These are phyloP conservation scores for Begonia masoniana DNA, from an alignment of 306 rosid genomes.

Conservation along the genomic window DNA sequence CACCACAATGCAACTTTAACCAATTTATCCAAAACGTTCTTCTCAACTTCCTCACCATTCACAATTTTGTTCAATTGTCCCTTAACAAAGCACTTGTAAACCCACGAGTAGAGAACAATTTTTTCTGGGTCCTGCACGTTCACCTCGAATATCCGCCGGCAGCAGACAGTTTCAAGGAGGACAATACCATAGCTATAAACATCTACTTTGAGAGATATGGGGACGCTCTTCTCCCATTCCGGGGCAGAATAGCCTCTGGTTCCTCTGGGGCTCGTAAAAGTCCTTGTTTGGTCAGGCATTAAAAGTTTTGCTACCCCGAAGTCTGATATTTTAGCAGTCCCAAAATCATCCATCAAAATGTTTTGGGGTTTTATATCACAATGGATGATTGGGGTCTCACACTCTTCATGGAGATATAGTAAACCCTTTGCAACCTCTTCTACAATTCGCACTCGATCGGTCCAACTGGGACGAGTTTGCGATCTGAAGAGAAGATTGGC, in stretches of 20 bases:
- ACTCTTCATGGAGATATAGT: too few relatives aligned
- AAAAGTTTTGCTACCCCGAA: slow-evolving; percentile 22
- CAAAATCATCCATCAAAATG: too few relatives aligned
- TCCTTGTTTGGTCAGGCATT: slow-evolving; percentile 19
- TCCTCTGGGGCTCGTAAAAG: slow-evolving; percentile 17
- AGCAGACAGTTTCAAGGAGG: slow-evolving; percentile 4
- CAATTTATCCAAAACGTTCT: slow-evolving; percentile 5
- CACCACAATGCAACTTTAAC: slow-evolving; percentile 8
- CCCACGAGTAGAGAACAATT: slow-evolving; percentile 5
- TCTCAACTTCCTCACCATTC: slow-evolving; percentile 13
- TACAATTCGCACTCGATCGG: too few relatives aligned
- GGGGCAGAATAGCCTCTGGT: slow-evolving; percentile 18
- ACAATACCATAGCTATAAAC: slow-evolving; percentile 10
- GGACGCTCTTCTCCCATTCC: slow-evolving; percentile 11
- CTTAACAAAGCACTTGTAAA: slow-evolving; percentile 7
- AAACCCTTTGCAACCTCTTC: too few relatives aligned
- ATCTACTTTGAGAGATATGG: slow-evolving; percentile 9
- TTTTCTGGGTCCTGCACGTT: neutral
- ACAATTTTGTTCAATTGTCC: slow-evolving; percentile 6
- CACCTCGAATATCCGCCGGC: slow-evolving; percentile 7
- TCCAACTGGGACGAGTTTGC: too few relatives aligned
- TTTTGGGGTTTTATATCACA: too few relatives aligned
- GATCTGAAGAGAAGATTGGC: too few relatives aligned
- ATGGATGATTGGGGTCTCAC: too few relatives aligned
- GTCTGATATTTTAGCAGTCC: too few relatives aligned